Percentiles rank a stretch among this genome's conserved stretches.
These are phyloP conservation scores for Arthrinium puccinioides DNA, from an alignment of 2,329 filamentous ascomycete genomes.

Conservation along the genomic window DNA sequence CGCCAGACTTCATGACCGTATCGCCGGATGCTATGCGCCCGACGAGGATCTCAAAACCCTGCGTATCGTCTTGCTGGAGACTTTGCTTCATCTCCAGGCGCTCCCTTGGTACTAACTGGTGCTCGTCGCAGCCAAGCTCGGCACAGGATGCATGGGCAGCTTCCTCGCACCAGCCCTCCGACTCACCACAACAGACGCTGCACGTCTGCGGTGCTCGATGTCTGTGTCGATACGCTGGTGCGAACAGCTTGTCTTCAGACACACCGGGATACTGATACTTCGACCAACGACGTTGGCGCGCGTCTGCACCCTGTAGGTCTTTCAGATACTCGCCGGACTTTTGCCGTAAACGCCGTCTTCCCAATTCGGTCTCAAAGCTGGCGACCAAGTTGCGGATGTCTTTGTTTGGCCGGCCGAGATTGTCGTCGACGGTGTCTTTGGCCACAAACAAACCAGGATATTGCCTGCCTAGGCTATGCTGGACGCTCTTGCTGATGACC, in stretches of 20 bases:
- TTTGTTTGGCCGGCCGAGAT: constrained; percentile 7
- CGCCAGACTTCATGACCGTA: constrained; percentile 26
- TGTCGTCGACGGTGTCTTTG: constrained; percentile 10
- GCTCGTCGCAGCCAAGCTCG: constrained; percentile 6
- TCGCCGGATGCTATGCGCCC: constrained; percentile 27
- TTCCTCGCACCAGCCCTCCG: not conserved
- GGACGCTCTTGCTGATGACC: constrained; percentile 14
- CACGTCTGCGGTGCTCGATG: not conserved
- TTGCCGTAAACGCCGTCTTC: constrained; percentile 4
- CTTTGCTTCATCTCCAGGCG: constrained; percentile 3
- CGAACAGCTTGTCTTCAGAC: constrained; percentile 10
- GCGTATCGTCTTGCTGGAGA: not conserved
- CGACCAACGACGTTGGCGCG: not conserved
- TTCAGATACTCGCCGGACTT: constrained; percentile 1
- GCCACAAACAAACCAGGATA: constrained; percentile 10
- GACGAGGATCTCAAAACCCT: constrained; percentile 6
- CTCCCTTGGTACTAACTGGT: constrained; percentile 3
- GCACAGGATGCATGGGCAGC: constrained; percentile 1
- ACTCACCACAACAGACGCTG: not conserved
- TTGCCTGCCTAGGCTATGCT: constrained; percentile 14
- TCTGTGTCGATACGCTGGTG: constrained; percentile 7
- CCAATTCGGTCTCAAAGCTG: constrained; percentile 5
- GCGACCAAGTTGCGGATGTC: constrained; percentile 7
- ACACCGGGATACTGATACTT: constrained; percentile 8
- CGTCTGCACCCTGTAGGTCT: not conserved